A percentile compares a stretch with the other conserved stretches of the same genome.
Evolutionary conservation across 441 rosid genomes (phyloP).

Genomic region (Populus trichocarpa): DNA sequence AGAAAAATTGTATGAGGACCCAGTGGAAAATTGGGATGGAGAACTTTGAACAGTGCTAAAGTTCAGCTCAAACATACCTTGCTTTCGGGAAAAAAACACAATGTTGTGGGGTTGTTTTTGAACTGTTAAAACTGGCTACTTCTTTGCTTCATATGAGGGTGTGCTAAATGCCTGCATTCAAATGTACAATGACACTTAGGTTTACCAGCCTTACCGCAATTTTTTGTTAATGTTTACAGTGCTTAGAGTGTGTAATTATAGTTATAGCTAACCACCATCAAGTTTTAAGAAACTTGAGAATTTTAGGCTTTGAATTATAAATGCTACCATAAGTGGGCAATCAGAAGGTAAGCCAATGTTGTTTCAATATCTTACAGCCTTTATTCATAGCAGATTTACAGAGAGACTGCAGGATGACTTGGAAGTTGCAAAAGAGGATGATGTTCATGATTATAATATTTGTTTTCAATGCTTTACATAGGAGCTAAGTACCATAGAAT

Average conservation of each 20-base stretch:
- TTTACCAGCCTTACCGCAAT: neutral
- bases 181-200: neutral
- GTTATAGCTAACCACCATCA: neutral
- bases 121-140: neutral
- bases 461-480: neutral
- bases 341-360: neutral
- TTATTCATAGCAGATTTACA: neutral
- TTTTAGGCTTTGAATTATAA: neutral
- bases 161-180: neutral
- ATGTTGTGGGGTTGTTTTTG: neutral
- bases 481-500: neutral
- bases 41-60: neutral
- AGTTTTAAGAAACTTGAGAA: neutral
- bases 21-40: neutral
- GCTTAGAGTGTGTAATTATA: neutral
- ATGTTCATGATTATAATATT: neutral
- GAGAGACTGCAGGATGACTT: neutral
- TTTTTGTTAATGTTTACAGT: neutral
- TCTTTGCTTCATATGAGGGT: neutral
- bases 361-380: neutral
- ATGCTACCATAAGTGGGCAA: neutral
- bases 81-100: neutral
- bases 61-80: neutral
- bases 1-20: neutral
- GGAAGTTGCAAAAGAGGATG: neutral